Conservation (phyloP, 306 rosid genomes). For the Fragaria iinumae region DNA sequence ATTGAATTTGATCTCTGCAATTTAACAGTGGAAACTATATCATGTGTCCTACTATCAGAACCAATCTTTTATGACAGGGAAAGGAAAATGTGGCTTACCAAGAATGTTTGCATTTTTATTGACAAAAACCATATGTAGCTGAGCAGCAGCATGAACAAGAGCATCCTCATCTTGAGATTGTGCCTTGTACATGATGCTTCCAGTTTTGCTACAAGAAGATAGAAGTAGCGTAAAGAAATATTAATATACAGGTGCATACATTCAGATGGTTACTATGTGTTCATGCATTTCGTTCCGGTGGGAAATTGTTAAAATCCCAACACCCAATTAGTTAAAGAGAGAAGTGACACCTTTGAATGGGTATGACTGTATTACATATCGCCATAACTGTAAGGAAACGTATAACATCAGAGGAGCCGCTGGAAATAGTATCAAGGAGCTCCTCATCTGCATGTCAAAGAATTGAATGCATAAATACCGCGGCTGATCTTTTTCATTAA, state of each 20-base stretch:
- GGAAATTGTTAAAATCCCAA: slow-evolving; percentile 15
- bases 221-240: slow-evolving; percentile 27
- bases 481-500: too few relatives aligned
- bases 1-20: slow-evolving; percentile 88
- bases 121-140: slow-evolving; percentile 78
- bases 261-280: slow-evolving; percentile 1
- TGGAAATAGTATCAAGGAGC: slow-evolving; percentile 65
- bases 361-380: slow-evolving; percentile 90
- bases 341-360: slow-evolving; percentile 61
- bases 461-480: slow-evolving; percentile 18
- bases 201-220: slow-evolving; percentile 63
- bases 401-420: slow-evolving; percentile 69
- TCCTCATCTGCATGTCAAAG: slow-evolving; percentile 63
- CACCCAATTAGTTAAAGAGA: slow-evolving; percentile 7
- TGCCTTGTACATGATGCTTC: slow-evolving; percentile 85
- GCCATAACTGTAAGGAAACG: slow-evolving; percentile 90
- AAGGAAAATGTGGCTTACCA: slow-evolving; percentile 46
- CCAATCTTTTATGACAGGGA: slow-evolving; percentile 17
- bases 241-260: slow-evolving; percentile 13
- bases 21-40: slow-evolving; percentile 24
- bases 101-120: slow-evolving; percentile 65
- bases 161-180: slow-evolving; percentile 99
- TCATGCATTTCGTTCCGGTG: slow-evolving; percentile 1
- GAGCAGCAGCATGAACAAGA: slow-evolving; percentile 89
- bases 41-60: slow-evolving; percentile 30